phyloP scores from a whole-genome alignment of 345 rosid genomes.

The Nasturtium officinale region DNA sequence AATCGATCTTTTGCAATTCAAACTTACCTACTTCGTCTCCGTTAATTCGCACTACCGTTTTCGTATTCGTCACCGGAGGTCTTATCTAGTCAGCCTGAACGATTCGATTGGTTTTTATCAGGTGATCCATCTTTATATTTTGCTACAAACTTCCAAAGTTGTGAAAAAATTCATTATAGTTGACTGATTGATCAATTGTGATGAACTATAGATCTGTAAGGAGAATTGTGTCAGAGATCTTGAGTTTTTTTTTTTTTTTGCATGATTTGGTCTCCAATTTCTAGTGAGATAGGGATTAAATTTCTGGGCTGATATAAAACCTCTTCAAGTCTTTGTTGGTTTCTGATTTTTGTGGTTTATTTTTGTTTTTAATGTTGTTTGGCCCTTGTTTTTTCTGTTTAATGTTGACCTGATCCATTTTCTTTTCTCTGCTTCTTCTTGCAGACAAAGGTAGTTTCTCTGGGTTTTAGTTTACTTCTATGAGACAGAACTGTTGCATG shows the following conservation, averaged over 20 bases:
- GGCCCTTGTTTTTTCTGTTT: not conserved
- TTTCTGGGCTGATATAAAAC: not conserved
- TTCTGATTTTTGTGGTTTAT: not conserved
- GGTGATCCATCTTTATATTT: slow-evolving; percentile 29
- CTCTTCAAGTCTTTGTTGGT: not conserved
- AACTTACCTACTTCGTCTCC: slow-evolving; percentile 26
- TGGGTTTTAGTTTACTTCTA: not conserved
- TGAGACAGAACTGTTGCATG: slow-evolving; percentile 30
- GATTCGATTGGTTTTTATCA: slow-evolving; percentile 17
- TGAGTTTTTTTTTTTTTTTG: not conserved
- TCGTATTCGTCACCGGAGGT: slow-evolving; percentile 22
- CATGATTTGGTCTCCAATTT: slow-evolving; percentile 5
- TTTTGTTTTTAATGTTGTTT: not conserved
- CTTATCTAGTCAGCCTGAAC: slow-evolving; percentile 28
- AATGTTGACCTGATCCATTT: not conserved
- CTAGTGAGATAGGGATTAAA: not conserved
- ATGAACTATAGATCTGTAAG: slow-evolving; percentile 29
- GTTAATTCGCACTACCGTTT: slow-evolving; percentile 16
- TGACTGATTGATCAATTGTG: slow-evolving; percentile 37
- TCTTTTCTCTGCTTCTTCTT: slow-evolving; percentile 7
- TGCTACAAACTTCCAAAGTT: not conserved
- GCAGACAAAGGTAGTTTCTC: slow-evolving; percentile 38
- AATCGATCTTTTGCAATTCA: slow-evolving; percentile 23
- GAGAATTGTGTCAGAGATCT: slow-evolving; percentile 4
- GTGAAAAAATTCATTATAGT: not conserved